Base-by-base conservation (phyloP, 345 rosid genomes). In the Moricandia moricandioides region DNA sequence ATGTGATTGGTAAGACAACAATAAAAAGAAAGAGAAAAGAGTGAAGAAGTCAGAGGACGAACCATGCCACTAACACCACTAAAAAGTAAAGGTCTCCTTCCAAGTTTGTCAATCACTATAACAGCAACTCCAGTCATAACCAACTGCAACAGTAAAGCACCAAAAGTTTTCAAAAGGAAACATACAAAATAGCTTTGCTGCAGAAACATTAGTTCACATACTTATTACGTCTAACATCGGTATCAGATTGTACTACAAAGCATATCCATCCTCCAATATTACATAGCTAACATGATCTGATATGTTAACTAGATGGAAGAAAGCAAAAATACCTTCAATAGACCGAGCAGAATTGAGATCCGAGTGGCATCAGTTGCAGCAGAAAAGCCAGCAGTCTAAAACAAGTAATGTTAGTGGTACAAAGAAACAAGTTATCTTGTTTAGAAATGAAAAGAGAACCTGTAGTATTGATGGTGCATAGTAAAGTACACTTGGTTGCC, bases 401-500 rank as follows among this genome's bases (percentile, higher is more conserved):
- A 1, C 17, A 80, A 56, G 72, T 64, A 65, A 75, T 66, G 59
- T 81, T 30, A 67, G 26, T 7, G 37, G 40, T 61, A 52, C 74
- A 68, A 68, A 27, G 49, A 33, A 43, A 77, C 3, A 67, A 51
- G 78, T 72, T 67, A 67, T 30, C 61, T 49, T 76, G 29, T 47
- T 1, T 34, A 62, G 70, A 62, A 17, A 63, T 49, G 52, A 62
- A 55, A 62, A 40, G 7, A 68, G 10, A 69, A 95, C 99, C 97
- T 95, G 85, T 75, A 95, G 78, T 74, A 95, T 92, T 21, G 97
- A 80, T 21, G 96, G 91, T 16, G 99, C 99, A 82, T 95, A 95
- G 81, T 95, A 95, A 13, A 95, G 87, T 29, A 92, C 98, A 86
- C 99, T 95, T 67, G 99, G 99, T 81, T 95, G 99, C 74, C 99